These are phyloP conservation scores for Aspergillus mulundensis DNA, from an alignment of 495 filamentous ascomycete species.

Conservation along the genomic window DNA sequence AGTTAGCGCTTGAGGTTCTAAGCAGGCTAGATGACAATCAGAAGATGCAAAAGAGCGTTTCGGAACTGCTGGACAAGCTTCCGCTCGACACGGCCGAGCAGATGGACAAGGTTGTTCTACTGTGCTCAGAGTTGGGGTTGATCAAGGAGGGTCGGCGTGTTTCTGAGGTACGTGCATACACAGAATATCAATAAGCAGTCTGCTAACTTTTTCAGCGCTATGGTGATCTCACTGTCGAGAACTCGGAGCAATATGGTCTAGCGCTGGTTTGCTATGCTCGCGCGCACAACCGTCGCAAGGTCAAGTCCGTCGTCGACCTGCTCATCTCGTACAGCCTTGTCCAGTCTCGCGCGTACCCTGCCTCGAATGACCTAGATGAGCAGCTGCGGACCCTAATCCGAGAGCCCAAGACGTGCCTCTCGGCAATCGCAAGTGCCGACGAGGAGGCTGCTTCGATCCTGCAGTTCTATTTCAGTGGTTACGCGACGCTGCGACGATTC, in stretches of 20 bases:
- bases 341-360: constrained; percentile 74
- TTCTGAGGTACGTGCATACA: constrained; percentile 60
- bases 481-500: constrained; percentile 80
- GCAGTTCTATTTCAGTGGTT: constrained; percentile 80
- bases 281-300: constrained; percentile 66
- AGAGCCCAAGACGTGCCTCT: constrained; percentile 62
- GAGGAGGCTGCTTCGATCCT: constrained; percentile 74
- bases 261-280: constrained; percentile 84
- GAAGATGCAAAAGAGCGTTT: constrained; percentile 62
- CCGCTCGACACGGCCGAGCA: constrained; percentile 59
- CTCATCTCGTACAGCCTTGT: constrained; percentile 81
- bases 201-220: constrained; percentile 55
- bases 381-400: constrained; percentile 61
- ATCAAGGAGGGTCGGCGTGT: constrained; percentile 65
- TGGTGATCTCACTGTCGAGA: constrained; percentile 63
- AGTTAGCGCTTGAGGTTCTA: constrained; percentile 73
- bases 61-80: constrained; percentile 58
- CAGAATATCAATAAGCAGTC: not conserved
- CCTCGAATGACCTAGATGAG: constrained; percentile 60
- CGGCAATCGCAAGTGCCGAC: constrained; percentile 60
- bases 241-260: constrained; percentile 69
- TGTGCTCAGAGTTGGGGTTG: constrained; percentile 68
- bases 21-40: constrained; percentile 65
- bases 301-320: constrained; percentile 77
- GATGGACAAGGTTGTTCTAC: constrained; percentile 69